Base-by-base conservation (phyloP, 129 eudicot genomes). In the Arctium lappa region DNA sequence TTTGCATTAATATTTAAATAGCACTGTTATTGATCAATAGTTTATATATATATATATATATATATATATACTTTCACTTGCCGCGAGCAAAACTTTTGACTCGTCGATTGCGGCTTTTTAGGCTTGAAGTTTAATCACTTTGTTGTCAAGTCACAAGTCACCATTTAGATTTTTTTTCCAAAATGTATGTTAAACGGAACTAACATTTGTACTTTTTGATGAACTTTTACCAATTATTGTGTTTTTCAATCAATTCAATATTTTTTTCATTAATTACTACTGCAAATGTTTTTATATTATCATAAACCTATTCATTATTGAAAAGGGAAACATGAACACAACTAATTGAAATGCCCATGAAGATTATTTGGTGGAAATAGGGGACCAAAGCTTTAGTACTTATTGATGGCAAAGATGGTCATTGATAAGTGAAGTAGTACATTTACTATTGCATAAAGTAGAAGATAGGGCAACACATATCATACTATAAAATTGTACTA, bases 371-470 rank as follows among this genome's bases (percentile, higher is more conserved):
- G 76, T 69, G 76, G 30, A 62, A 65, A 69, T 69, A 42, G 83
- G 73, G 76, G 53, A 63, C 68, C 48, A 69, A 68, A 39, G 31
- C 5, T 9, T 31, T 46, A 10, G 83, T 79, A 79, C 83, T 44
- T 30, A 34, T 37, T 42, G 69, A 9, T 36, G 82, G 75, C 39
- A 65, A 75, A 68, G 82, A 68, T 79, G 66, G 69, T 71, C 77
- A 71, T n/a, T 48, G 56, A 33, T 46, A 80, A 46, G 77, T 46
- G 8, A 70, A 48, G 36, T 30, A 69, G 75, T 79, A 79, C 68
- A 69, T 32, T 33, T 46, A 70, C 74, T 80, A 79, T 71, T 71
- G 83, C 77, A 80, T 33, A 32, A 80, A 70, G 77, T 80, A 80
- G 48, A 80, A 44, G 65, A 31, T 69, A 69, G 32, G 53, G 83